Base-by-base conservation (phyloP, 768 basidiomycete genomes). In the Floccularia luteovirens region DNA sequence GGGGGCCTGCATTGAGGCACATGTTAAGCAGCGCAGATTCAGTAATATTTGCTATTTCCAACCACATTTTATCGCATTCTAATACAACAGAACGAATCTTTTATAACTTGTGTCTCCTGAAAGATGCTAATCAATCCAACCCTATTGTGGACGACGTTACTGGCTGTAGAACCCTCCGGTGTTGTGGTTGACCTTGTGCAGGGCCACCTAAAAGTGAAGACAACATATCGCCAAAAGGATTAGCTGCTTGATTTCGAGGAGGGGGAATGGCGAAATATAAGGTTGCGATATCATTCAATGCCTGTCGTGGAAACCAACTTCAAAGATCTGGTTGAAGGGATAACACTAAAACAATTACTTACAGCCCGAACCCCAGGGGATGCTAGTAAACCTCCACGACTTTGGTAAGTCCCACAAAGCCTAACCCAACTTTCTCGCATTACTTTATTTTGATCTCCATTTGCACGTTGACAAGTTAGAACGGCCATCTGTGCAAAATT, bases 401-500 rank as follows among this genome's bases (percentile, higher is more conserved):
- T 76, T 56, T 85, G 82, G 56, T 93, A 97, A 23, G 87, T 84
- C 33, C 83, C 83, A 43, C 83, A 84, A 39, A 96, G 67, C 21
- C 84, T 72, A 32, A 91, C 68, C 92, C 92, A 98, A 43, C 72
- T 82, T 61, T 84, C 88, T 38, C 82, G 72, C 67, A 74, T 78
- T 21, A 70, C 69, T 56, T 81, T 82, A 52, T 80, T 90, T 52
- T 79, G 78, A 13, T 88, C 81, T 2, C 85, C 87, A 42, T 86
- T 79, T 3, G 82, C 82, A 17, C 90, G 77, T 55, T 97, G 94
- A 48, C 88, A 90, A n/a, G 83, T 84, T 38, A 84, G 57, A 8
- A 97, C 76, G 0, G 87, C 90, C 39, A 98, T 74, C 52, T 99
- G 96, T 2, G 84, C 69, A 59, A 94, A 97, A 55, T 96, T 99